Percentiles rank a stretch among this genome's conserved stretches.
Evolutionary conservation across 108 stramenopile species (phyloP).

Genomic region (Cyclotella cryptica): DNA sequence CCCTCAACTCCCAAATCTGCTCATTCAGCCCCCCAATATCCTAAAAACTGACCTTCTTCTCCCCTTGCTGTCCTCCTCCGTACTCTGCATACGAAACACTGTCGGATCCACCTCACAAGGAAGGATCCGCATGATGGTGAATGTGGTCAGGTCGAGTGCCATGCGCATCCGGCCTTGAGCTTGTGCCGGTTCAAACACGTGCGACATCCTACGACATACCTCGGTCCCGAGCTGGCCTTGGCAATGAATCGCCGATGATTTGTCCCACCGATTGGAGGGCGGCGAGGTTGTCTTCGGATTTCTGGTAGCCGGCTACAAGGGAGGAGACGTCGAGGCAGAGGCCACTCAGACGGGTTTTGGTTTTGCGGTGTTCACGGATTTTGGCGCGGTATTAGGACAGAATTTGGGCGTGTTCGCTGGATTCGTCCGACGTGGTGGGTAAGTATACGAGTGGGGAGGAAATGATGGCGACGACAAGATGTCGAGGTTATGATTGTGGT

Average conservation of each 20-base stretch:
- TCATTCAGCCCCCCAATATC: slow-evolving; percentile 97
- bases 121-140: slow-evolving; percentile 96
- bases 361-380: slow-evolving; percentile 93
- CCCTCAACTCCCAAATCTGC: slow-evolving; percentile 97
- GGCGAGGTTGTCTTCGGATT: slow-evolving; percentile 96
- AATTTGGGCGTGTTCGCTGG: slow-evolving; percentile 86
- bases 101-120: slow-evolving; percentile 79
- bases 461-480: too few relatives aligned
- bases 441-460: too few relatives aligned
- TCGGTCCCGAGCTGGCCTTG: slow-evolving; percentile 54
- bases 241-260: slow-evolving; percentile 99
- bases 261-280: slow-evolving; percentile 97
- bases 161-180: slow-evolving; percentile 95
- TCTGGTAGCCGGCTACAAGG: slow-evolving; percentile 90
- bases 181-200: slow-evolving; percentile 89
- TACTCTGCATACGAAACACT: slow-evolving; percentile 97
- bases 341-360: slow-evolving; percentile 90
- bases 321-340: slow-evolving; percentile 90
- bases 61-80: slow-evolving; percentile 83
- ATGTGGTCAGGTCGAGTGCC: slow-evolving; percentile 98
- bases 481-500: too few relatives aligned
- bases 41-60: slow-evolving; percentile 83
- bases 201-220: slow-evolving; percentile 98
- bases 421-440: background rate
- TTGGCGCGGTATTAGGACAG: slow-evolving; percentile 92